These are phyloP conservation scores for Scedosporium minutisporum DNA, from an alignment of 2,329 filamentous ascomycete genomes.

Conservation along the genomic window DNA sequence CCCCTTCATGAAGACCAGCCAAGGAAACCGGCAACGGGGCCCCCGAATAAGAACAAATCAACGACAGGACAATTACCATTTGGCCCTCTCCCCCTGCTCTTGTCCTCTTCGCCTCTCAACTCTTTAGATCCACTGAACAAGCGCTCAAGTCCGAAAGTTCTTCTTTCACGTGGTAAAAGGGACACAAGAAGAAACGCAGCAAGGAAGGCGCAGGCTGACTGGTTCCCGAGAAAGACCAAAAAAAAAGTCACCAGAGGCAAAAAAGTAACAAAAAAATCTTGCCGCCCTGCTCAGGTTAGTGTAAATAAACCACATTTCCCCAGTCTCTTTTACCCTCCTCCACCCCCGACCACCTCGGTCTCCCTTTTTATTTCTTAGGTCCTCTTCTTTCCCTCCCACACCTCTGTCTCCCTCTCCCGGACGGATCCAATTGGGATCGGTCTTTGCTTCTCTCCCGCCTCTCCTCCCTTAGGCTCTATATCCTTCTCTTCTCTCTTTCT, in stretches of 20 bases:
- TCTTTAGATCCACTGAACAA: neutral
- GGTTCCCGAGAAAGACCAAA: too few species aligned
- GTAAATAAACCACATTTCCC: neutral
- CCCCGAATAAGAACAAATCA: neutral
- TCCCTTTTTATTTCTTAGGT: neutral
- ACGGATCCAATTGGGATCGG: neutral
- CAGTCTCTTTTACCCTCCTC: neutral
- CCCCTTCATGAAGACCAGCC: neutral
- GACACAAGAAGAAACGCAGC: neutral
- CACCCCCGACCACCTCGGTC: neutral
- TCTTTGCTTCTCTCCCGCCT: neutral
- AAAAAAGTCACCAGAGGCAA: too few species aligned
- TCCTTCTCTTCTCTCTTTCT: neutral
- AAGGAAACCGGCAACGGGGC: neutral
- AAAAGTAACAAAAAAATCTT: neutral
- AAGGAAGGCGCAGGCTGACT: neutral
- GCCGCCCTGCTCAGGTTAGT: neutral
- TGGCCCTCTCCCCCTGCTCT: neutral
- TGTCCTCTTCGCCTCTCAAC: neutral
- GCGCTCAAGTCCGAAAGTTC: neutral
- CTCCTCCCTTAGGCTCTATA: neutral
- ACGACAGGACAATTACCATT: neutral
- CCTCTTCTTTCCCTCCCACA: neutral
- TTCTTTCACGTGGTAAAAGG: neutral
- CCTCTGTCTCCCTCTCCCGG: neutral